Evolutionary conservation across 2,329 filamentous ascomycete genomes (phyloP).

Genomic region (Tricladium varicosporioides): DNA sequence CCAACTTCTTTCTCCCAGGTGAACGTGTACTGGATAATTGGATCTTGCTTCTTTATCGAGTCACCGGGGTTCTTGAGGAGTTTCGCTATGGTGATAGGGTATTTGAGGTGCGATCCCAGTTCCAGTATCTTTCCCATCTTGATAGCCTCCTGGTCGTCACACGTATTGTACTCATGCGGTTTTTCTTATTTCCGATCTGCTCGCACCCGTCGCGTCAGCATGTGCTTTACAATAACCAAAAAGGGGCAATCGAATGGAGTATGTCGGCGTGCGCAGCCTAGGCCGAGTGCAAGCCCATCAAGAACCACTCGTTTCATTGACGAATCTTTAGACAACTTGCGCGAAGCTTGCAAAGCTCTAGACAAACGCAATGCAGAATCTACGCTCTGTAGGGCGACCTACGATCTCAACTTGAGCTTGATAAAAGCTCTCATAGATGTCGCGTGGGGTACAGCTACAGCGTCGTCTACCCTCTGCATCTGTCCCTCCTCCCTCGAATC

Average conservation of each 20-base stretch:
- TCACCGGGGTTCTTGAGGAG: slow-evolving; percentile 77
- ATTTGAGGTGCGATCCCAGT: slow-evolving; percentile 68
- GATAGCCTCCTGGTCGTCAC: slow-evolving; percentile 28
- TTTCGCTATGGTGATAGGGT: slow-evolving; percentile 89
- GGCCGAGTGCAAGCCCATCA: slow-evolving; percentile 3
- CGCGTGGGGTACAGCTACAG: slow-evolving; percentile 30
- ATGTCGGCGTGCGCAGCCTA: slow-evolving; percentile 5
- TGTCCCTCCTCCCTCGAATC: slow-evolving; percentile 11
- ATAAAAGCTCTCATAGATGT: slow-evolving; percentile 32
- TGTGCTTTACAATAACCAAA: background rate
- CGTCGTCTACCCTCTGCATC: slow-evolving; percentile 29
- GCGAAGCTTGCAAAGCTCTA: no score
- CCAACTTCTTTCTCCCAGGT: slow-evolving; percentile 74
- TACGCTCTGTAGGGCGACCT: slow-evolving; percentile 34
- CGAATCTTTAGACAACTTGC: slow-evolving; percentile 15
- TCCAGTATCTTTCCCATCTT: slow-evolving; percentile 48
- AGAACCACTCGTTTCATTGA: slow-evolving; percentile 4
- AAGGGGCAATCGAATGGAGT: background rate
- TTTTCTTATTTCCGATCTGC: slow-evolving; percentile 17
- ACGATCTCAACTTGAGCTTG: slow-evolving; percentile 33
- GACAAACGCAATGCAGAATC: slow-evolving; percentile 21
- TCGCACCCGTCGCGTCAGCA: slow-evolving; percentile 14
- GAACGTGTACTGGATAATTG: slow-evolving; percentile 85
- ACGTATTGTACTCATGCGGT: slow-evolving; percentile 32
- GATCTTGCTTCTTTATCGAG: slow-evolving; percentile 70